Conservation (phyloP, 169 alveolate species). For the Eimeria tenella region DNA sequence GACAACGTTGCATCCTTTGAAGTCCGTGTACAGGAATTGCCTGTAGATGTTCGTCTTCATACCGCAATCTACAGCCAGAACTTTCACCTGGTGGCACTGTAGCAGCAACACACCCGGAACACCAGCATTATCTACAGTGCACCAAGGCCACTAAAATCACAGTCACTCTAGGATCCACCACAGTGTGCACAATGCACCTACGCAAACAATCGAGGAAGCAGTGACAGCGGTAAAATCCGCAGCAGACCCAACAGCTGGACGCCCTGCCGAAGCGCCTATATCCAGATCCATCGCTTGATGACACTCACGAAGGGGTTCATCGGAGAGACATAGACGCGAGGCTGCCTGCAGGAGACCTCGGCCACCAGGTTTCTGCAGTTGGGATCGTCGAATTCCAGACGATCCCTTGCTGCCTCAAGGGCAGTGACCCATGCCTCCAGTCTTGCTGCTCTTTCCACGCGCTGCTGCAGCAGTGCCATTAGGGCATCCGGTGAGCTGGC, state of each 20-base stretch:
- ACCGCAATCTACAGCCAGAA: slow-evolving; percentile 92
- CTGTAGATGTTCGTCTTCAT: slow-evolving; percentile 90
- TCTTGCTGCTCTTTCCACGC: neutral
- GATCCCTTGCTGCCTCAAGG: slow-evolving; percentile 9
- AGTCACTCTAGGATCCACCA: no score
- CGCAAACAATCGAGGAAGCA: neutral
- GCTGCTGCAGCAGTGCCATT: neutral
- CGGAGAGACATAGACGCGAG: slow-evolving; percentile 64
- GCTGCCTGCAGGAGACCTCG: slow-evolving; percentile 78
- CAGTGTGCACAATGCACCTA: neutral
- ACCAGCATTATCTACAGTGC: neutral
- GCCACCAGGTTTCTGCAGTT: slow-evolving; percentile 76
- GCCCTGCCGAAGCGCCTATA: no score
- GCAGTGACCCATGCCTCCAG: neutral
- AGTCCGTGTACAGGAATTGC: slow-evolving; percentile 70
- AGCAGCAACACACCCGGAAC: slow-evolving; percentile 23
- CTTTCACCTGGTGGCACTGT: slow-evolving; percentile 80
- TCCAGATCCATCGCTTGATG: neutral
- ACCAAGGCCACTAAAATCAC: neutral
- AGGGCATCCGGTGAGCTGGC: neutral
- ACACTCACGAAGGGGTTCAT: neutral
- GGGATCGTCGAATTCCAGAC: slow-evolving; percentile 71
- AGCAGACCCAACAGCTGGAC: neutral
- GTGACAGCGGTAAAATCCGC: neutral
- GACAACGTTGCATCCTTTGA: slow-evolving; percentile 19